phyloP scores from a whole-genome alignment of 805 yeast genomes.

The Cyberlindnera xylosilytica region DNA sequence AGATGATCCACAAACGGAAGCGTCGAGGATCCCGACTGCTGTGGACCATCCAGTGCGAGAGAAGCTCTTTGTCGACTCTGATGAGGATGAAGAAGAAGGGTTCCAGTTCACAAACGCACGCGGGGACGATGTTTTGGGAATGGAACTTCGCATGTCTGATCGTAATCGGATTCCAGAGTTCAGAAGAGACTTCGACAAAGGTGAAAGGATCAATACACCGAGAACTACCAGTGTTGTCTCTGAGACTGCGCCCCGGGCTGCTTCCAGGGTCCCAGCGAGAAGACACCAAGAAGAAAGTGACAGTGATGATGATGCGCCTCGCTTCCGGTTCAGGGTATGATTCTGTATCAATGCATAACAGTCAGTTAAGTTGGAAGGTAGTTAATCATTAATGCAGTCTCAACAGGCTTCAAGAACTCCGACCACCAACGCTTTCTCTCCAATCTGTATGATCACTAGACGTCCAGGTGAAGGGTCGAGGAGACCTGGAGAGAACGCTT shows the following conservation, averaged over 20 bases:
- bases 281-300: background rate
- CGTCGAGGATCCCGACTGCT: background rate
- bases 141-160: conserved; percentile 16
- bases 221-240: too few species aligned
- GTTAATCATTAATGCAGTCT: too few species aligned
- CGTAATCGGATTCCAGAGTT: conserved; percentile 20
- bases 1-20: background rate
- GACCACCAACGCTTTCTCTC: too few species aligned
- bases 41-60: background rate
- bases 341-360: too few species aligned
- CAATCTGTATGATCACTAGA: too few species aligned
- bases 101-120: conserved; percentile 19
- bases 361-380: too few species aligned
- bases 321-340: conserved; percentile 28
- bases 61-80: conserved; percentile 10
- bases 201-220: too few species aligned
- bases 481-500: too few species aligned
- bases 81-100: conserved; percentile 16
- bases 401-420: too few species aligned
- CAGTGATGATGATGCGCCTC: conserved; percentile 31
- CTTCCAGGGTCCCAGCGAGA: background rate
- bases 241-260: too few species aligned
- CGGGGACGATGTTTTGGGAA: conserved; percentile 23
- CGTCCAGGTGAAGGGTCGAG: too few species aligned
- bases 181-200: conserved; percentile 12